A percentile compares a stretch with the other conserved stretches of the same genome.
phyloP scores from a whole-genome alignment of 1,139 yeast species.

The Meyerozyma guilliermondii region DNA sequence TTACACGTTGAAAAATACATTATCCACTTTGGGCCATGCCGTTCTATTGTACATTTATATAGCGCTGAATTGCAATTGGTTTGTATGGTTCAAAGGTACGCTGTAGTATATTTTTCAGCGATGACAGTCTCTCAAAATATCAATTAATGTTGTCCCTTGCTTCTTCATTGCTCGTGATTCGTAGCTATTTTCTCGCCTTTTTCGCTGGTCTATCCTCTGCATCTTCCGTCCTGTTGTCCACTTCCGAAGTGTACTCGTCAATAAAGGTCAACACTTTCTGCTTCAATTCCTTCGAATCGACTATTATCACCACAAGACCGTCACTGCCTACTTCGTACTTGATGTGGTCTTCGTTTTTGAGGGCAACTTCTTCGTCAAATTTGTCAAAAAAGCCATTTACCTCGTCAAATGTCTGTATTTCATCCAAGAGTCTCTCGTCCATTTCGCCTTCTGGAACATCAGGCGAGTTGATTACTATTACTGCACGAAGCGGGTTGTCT shows the following conservation, averaged over 20 bases:
- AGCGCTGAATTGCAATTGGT: too few relatives aligned
- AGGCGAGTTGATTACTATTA: constrained; percentile 35
- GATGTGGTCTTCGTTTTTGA: constrained; percentile 62
- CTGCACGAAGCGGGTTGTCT: constrained; percentile 40
- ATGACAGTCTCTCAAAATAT: background rate
- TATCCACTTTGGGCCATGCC: too few relatives aligned
- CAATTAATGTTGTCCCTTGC: background rate
- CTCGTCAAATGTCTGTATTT: constrained; percentile 41
- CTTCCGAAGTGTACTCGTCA: constrained; percentile 24
- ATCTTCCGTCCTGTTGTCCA: constrained; percentile 6
- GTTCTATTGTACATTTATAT: too few relatives aligned
- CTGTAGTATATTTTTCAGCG: too few relatives aligned
- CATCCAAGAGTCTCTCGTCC: constrained; percentile 46
- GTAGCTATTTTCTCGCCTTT: background rate
- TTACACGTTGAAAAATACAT: too few relatives aligned
- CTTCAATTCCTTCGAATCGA: constrained; percentile 31
- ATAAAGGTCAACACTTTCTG: constrained; percentile 30
- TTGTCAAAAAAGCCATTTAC: constrained; percentile 58
- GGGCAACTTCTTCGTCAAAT: constrained; percentile 56
- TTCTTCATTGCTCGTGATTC: background rate
- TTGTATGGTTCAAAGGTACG: too few relatives aligned
- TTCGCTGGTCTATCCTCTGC: constrained; percentile 7
- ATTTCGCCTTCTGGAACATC: constrained; percentile 43
- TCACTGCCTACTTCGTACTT: constrained; percentile 72
- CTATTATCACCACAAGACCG: constrained; percentile 60